These are phyloP conservation scores for Dictyostelium brefeldianum DNA, from an alignment of 78 protist genomes.

Conservation along the genomic window DNA sequence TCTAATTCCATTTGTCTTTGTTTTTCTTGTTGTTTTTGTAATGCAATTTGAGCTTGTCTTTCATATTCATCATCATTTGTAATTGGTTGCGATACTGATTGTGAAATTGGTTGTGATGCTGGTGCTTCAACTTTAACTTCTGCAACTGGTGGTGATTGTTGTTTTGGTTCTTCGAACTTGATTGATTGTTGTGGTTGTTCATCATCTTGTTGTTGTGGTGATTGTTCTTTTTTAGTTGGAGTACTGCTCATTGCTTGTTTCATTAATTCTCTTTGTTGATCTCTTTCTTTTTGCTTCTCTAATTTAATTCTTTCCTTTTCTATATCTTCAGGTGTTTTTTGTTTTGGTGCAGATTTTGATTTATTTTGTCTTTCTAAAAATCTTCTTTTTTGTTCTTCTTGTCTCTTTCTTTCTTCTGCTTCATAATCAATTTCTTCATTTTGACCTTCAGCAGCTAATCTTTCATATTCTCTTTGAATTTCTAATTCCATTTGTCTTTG, in stretches of 20 bases:
- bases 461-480: constrained; percentile 52
- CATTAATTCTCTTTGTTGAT: constrained; percentile 48
- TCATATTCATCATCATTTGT: constrained; percentile 45
- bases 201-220: not conserved
- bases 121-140: too few species aligned
- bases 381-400: constrained; percentile 3
- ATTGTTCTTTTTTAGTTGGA: not conserved
- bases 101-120: not conserved
- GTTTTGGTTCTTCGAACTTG: not conserved
- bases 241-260: constrained; percentile 1
- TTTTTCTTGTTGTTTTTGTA: constrained; percentile 40
- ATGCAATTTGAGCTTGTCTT: constrained; percentile 24
- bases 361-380: constrained; percentile 23
- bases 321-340: constrained; percentile 32
- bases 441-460: constrained; percentile 54
- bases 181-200: not conserved
- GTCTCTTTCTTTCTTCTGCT: not conserved
- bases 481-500: constrained; percentile 67
- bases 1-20: constrained; percentile 59
- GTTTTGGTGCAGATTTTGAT: not conserved
- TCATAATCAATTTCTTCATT: not conserved
- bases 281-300: constrained; percentile 65
- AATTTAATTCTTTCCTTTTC: constrained; percentile 27
- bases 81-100: not conserved
- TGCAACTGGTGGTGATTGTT: constrained; percentile 22